phyloP scores from a whole-genome alignment of 768 basidiomycete species.

The Scleroderma bovista region DNA sequence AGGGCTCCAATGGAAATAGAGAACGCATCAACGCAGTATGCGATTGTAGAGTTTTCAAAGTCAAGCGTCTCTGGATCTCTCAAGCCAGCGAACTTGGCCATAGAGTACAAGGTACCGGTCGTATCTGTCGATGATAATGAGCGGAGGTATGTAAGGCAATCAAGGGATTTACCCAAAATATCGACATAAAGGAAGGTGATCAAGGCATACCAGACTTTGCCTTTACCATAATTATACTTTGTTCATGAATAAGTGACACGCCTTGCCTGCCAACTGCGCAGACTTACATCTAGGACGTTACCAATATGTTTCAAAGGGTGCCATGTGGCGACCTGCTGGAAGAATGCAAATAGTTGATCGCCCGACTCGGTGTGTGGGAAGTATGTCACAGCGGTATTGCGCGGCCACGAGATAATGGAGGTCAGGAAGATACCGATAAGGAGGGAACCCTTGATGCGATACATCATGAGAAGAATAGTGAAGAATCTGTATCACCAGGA shows the following conservation, averaged over 20 bases:
- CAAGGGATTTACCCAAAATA: constrained; percentile 53
- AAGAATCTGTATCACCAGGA: constrained; percentile 43
- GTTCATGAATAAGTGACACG: neutral
- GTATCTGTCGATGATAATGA: constrained; percentile 25
- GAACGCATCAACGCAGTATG: constrained; percentile 81
- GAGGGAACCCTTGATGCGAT: constrained; percentile 78
- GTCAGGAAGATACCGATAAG: constrained; percentile 79
- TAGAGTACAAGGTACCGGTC: constrained; percentile 77
- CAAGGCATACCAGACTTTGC: constrained; percentile 81
- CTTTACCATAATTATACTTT: constrained; percentile 52
- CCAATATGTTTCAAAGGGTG: constrained; percentile 56
- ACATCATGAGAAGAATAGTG: constrained; percentile 77
- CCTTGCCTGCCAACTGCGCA: neutral
- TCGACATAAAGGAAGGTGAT: constrained; percentile 89
- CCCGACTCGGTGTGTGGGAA: constrained; percentile 72
- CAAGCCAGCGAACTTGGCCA: constrained; percentile 89
- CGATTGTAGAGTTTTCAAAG: constrained; percentile 78
- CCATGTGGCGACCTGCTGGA: constrained; percentile 80
- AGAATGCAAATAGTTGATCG: constrained; percentile 72
- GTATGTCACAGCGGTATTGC: constrained; percentile 72
- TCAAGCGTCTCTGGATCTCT: constrained; percentile 81
- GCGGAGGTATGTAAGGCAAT: neutral
- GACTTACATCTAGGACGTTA: constrained; percentile 60
- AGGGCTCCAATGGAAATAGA: constrained; percentile 77
- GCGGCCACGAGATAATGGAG: constrained; percentile 85